Evolutionary conservation across 106 monocot genomes (phyloP), one percentile per base, ranked within the genome.

Genomic region (Dendrobium catenatum): DNA sequence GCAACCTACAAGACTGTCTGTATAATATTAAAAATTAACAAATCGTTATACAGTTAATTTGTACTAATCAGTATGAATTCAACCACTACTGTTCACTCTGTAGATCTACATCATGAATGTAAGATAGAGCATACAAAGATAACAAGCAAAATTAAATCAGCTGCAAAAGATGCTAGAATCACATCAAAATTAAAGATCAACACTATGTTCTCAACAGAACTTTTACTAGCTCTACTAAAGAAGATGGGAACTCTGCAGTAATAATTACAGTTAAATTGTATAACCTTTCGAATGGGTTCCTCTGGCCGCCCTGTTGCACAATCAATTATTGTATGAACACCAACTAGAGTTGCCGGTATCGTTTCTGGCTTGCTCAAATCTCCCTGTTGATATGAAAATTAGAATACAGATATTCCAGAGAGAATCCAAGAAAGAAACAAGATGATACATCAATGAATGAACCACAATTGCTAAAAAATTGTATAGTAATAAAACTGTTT

Each of bases 261-360:
- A 24, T 24, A 64, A 72, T 37, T 29, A 15, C 37, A 33, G 40
- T 24, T 64, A 59, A 76, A 67, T 37, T 33, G 51, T 18, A 42
- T 33, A 87, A 97, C 96, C 86, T 55, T 99, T 56, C 84, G 79
- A 20, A 99, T 95, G 29, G 95, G 98, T 81, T 99, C 98, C 79
- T 99, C 98, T 48, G 98, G 98, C n/a, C 98, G 88, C 55, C 98
- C 98, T 55, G 98, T 99, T 75, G 98, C 98, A 87, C 98, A 99
- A 78, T 99, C 98, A 83, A 99, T 89, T 61, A 99, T 68, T 16
- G 98, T 99, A 75, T 99, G 98, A 73, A 99, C 51, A 6, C 95
- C 98, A 80, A 99, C 95, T n/a, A 99, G 85, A 58, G 98, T 99
- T 75, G 98, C 98, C 48, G 98, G 89, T 85, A 99, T 91, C 2